phyloP scores from a whole-genome alignment of 176 grass and related monocot species.

The Paspalum vaginatum region DNA sequence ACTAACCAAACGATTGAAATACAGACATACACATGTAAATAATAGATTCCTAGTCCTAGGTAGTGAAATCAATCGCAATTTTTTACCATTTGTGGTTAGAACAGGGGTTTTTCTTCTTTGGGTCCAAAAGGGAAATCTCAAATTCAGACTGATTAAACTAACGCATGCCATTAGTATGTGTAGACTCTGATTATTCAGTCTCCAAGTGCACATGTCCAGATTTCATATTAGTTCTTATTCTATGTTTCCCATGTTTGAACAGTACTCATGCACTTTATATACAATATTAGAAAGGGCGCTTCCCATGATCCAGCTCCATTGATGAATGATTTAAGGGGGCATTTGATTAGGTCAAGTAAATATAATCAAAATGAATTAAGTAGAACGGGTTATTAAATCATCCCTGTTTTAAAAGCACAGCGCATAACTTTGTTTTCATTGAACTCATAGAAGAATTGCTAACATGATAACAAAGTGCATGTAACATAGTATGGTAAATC shows the following conservation, averaged over 20 bases:
- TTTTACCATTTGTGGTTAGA: not conserved
- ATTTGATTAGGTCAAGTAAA: not conserved
- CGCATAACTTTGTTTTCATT: not conserved
- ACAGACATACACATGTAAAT: not conserved
- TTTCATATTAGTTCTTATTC: not conserved
- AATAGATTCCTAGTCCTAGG: not conserved
- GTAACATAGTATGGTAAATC: not conserved
- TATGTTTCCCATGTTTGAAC: constrained; percentile 3
- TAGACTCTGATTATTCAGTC: not conserved
- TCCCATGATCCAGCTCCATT: not conserved
- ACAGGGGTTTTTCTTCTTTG: not conserved
- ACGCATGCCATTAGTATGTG: not conserved
- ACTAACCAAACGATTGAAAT: not conserved
- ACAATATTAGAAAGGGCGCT: not conserved
- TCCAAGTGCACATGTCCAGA: not conserved
- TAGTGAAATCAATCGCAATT: not conserved
- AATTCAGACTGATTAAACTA: not conserved
- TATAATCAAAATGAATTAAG: not conserved
- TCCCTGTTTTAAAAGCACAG: not conserved
- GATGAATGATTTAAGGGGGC: not conserved
- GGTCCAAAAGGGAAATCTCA: not conserved
- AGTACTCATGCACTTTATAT: not conserved
- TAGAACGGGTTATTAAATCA: not conserved
- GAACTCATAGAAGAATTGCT: not conserved
- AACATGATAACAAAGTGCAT: not conserved